These are phyloP conservation scores for Dendrocalamus latiflorus DNA, from an alignment of 202 grass and related monocot species.

Conservation along the genomic window DNA sequence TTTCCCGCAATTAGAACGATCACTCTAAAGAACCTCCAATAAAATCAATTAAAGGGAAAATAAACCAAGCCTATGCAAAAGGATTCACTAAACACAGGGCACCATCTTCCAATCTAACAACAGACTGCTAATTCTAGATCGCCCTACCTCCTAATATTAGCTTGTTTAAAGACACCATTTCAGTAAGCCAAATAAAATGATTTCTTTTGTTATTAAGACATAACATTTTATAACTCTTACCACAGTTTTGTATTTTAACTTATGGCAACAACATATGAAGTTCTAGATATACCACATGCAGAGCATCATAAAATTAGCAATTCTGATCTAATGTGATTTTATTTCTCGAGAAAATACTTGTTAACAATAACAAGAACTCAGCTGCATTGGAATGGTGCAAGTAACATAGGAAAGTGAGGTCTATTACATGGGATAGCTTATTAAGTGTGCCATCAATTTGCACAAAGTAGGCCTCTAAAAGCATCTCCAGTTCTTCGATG, in stretches of 20 bases:
- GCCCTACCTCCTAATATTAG: not conserved
- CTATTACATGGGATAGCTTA: conserved; percentile 81
- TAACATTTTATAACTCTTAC: not conserved
- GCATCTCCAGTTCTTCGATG: conserved; percentile 96
- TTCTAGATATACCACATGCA: not conserved
- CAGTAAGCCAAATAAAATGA: not conserved
- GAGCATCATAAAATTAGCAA: not conserved
- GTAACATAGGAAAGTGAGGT: conserved; percentile 6
- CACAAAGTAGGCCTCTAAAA: conserved; percentile 93
- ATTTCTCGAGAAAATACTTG: not conserved
- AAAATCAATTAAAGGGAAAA: not conserved
- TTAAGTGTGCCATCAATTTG: conserved; percentile 92
- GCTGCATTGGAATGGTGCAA: not conserved
- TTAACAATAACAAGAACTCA: not conserved
- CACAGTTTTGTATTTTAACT: not conserved
- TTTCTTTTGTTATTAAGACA: not conserved
- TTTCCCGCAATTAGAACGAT: not conserved
- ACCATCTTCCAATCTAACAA: not conserved
- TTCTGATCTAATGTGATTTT: not conserved
- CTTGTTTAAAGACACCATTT: not conserved
- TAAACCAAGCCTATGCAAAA: not conserved
- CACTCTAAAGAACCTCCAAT: not conserved
- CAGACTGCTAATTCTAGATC: not conserved
- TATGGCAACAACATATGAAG: not conserved
- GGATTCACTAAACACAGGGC: not conserved